Conservation (phyloP, 2,329 filamentous ascomycete genomes). For the Trichoderma sp. region DNA sequence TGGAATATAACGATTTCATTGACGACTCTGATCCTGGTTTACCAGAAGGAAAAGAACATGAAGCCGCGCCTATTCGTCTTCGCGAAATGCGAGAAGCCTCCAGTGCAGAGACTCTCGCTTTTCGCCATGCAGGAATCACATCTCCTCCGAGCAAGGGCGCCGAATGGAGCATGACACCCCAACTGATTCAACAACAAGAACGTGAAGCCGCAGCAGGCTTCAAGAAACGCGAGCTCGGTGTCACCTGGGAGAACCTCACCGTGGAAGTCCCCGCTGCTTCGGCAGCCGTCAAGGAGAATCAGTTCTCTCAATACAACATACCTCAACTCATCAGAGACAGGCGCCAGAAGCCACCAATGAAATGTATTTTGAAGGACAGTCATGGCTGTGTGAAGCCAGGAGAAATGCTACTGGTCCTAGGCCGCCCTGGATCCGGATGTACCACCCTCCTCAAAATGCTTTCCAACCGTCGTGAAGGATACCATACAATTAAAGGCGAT, state of each 20-base stretch:
- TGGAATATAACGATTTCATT: neutral
- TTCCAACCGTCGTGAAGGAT: slow-evolving; percentile 62
- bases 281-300: neutral
- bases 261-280: neutral
- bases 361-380: neutral
- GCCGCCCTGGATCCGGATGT: slow-evolving; percentile 67
- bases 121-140: neutral
- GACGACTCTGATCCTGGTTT: neutral
- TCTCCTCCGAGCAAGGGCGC: neutral
- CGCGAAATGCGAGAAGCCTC: neutral
- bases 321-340: neutral
- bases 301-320: neutral
- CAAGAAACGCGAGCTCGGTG: neutral
- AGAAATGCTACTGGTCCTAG: slow-evolving; percentile 69
- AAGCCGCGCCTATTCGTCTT: neutral
- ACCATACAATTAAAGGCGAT: slow-evolving; percentile 55
- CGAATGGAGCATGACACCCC: neutral
- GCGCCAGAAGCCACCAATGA: neutral
- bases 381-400: slow-evolving; percentile 70
- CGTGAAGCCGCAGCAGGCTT: neutral
- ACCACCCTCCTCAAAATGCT: slow-evolving; percentile 69
- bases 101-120: neutral
- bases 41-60: neutral
- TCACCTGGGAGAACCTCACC: neutral
- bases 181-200: neutral